Percentiles rank a stretch among this genome's conserved stretches.
These are phyloP conservation scores for Globisporangium apiculatum DNA, from an alignment of 352 stramenopile species.

Conservation along the genomic window DNA sequence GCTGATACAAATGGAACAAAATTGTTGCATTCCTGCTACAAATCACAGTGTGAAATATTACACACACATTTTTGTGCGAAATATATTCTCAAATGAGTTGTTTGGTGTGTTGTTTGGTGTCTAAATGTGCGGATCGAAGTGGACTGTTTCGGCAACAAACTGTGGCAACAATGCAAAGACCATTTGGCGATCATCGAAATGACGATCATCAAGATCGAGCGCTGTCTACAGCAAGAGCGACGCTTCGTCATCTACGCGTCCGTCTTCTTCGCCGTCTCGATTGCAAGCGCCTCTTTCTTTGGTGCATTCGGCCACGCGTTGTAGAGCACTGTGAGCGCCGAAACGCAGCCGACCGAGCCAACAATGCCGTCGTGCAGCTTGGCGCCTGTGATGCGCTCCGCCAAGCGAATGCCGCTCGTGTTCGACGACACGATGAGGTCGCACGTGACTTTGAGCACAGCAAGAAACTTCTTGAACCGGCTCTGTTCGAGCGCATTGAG, in stretches of 20 bases:
- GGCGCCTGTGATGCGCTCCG: slow-evolving; percentile 66
- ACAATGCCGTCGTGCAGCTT: slow-evolving; percentile 86
- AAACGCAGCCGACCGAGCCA: slow-evolving; percentile 70
- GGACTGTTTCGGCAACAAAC: too few relatives aligned
- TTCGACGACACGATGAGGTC: slow-evolving; percentile 86
- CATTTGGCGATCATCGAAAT: too few relatives aligned
- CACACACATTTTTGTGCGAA: too few relatives aligned
- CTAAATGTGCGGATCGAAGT: too few relatives aligned
- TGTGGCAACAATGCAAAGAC: too few relatives aligned
- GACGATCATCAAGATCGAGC: too few relatives aligned
- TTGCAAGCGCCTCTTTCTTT: slow-evolving; percentile 8
- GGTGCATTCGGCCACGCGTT: slow-evolving; percentile 64
- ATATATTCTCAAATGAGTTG: too few relatives aligned
- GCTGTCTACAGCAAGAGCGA: too few relatives aligned
- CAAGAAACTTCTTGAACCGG: slow-evolving; percentile 76
- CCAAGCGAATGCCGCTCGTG: slow-evolving; percentile 64
- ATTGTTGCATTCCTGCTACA: too few relatives aligned
- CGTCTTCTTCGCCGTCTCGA: slow-evolving; percentile 7
- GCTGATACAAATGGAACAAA: too few relatives aligned
- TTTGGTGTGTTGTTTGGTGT: too few relatives aligned
- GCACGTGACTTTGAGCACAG: slow-evolving; percentile 79
- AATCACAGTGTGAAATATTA: too few relatives aligned
- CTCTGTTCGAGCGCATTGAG: slow-evolving; percentile 47
- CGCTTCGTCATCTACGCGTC: slow-evolving; percentile 4
- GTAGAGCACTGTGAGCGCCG: slow-evolving; percentile 77